A percentile compares a stretch with the other conserved stretches of the same genome.
These are phyloP conservation scores for Cubamyces lactineus DNA, from an alignment of 768 basidiomycete species.

Conservation along the genomic window DNA sequence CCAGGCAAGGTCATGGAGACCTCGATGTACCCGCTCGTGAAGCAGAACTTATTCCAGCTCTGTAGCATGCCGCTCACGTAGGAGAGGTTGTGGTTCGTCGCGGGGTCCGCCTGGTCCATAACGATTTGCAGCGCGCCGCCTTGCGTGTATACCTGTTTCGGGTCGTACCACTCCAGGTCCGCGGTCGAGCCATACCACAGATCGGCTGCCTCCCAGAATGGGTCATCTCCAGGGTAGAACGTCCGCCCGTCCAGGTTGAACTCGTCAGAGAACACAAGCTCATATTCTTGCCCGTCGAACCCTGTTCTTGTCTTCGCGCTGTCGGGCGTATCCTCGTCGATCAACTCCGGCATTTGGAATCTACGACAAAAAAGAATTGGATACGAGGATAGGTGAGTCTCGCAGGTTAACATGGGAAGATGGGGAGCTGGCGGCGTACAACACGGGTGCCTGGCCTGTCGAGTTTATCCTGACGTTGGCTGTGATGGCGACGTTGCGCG, in stretches of 20 bases:
- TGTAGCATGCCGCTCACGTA: slow-evolving; percentile 83
- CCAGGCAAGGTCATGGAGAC: slow-evolving; percentile 63
- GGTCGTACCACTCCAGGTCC: slow-evolving; percentile 81
- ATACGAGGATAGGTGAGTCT: not conserved
- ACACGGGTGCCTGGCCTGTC: slow-evolving; percentile 63
- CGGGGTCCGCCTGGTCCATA: slow-evolving; percentile 50
- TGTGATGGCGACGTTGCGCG: slow-evolving; percentile 50
- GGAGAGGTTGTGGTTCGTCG: slow-evolving; percentile 55
- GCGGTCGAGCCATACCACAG: slow-evolving; percentile 73
- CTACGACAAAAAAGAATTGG: slow-evolving; percentile 8
- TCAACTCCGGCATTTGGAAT: slow-evolving; percentile 55
- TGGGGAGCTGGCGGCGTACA: slow-evolving; percentile 4
- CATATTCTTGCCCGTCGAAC: slow-evolving; percentile 71
- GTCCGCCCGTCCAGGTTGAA: slow-evolving; percentile 58
- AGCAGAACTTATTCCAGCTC: slow-evolving; percentile 91
- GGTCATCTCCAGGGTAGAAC: slow-evolving; percentile 65
- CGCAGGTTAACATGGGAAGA: not conserved
- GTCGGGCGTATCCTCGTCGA: slow-evolving; percentile 74
- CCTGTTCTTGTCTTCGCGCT: slow-evolving; percentile 63
- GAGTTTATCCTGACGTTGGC: slow-evolving; percentile 69
- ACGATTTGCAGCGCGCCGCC: slow-evolving; percentile 71
- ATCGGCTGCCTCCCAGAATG: slow-evolving; percentile 72
- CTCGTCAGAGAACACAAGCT: slow-evolving; percentile 69
- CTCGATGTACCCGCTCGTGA: slow-evolving; percentile 77
- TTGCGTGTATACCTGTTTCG: slow-evolving; percentile 63